Conservation (phyloP, 352 stramenopile species). For the Thraustotheca clavata region DNA sequence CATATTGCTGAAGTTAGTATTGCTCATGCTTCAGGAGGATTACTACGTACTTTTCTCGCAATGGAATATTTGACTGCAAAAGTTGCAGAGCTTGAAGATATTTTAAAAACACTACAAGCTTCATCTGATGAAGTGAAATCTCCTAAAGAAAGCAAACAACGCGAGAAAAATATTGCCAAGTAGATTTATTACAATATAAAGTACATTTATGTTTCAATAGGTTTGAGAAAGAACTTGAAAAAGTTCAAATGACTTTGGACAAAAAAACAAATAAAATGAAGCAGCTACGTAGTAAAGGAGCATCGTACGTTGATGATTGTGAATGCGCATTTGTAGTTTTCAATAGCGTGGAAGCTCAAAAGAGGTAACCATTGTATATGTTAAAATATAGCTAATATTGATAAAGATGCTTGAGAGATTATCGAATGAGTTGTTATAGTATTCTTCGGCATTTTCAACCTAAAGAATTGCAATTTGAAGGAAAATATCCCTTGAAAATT, state of each 20-base stretch:
- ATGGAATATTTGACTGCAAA: constrained; percentile 60
- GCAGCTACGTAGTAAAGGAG: constrained; percentile 28
- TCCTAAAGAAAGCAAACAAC: too few species aligned
- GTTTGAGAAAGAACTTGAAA: constrained; percentile 28
- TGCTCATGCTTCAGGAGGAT: constrained; percentile 54
- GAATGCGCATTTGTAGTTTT: constrained; percentile 84
- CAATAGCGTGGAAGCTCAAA: constrained; percentile 74
- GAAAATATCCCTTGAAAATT: constrained; percentile 39
- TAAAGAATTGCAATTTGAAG: constrained; percentile 53
- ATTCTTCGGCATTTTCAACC: constrained; percentile 46
- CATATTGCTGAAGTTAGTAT: constrained; percentile 84
- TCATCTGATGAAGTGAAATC: neutral
- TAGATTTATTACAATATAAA: too few species aligned
- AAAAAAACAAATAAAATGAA: constrained; percentile 67
- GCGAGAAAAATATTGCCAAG: too few species aligned
- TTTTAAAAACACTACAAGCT: constrained; percentile 26
- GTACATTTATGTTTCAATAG: too few species aligned
- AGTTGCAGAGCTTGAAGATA: constrained; percentile 48
- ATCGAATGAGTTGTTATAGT: constrained; percentile 40
- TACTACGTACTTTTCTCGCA: constrained; percentile 61
- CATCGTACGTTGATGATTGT: constrained; percentile 37
- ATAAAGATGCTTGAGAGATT: constrained; percentile 57
- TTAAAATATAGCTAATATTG: neutral
- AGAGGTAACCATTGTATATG: constrained; percentile 22
- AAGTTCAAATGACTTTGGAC: constrained; percentile 30